These are phyloP conservation scores for Pythium brachiatum DNA, from an alignment of 352 stramenopile species.

Conservation along the genomic window DNA sequence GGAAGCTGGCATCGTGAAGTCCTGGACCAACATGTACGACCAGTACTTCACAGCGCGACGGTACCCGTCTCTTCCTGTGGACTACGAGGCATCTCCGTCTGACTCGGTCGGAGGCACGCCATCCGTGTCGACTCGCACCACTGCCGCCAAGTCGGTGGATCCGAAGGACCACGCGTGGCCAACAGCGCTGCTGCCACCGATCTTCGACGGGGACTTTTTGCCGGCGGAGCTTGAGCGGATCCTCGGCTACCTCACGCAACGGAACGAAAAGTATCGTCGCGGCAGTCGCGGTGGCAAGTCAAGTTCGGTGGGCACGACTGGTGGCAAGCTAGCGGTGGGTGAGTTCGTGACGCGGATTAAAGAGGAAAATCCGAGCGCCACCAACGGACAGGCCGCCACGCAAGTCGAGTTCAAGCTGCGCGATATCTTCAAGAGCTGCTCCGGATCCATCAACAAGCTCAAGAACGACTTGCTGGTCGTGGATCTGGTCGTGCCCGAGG, in stretches of 20 bases:
- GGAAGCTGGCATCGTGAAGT: slow-evolving; percentile 53
- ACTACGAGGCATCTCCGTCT: neutral
- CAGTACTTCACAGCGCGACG: slow-evolving; percentile 42
- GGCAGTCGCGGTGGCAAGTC: slow-evolving; percentile 45
- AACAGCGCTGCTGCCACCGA: slow-evolving; percentile 47
- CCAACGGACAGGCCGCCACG: slow-evolving; percentile 14
- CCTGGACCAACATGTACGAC: slow-evolving; percentile 72
- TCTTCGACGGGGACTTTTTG: slow-evolving; percentile 85
- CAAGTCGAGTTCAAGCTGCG: slow-evolving; percentile 62
- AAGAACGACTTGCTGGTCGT: slow-evolving; percentile 83
- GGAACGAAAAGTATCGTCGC: slow-evolving; percentile 62
- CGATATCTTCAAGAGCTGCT: slow-evolving; percentile 64
- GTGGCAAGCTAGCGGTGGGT: slow-evolving; percentile 41
- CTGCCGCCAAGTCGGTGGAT: slow-evolving; percentile 74
- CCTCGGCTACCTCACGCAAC: slow-evolving; percentile 53
- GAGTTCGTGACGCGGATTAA: slow-evolving; percentile 46
- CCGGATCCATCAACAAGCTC: slow-evolving; percentile 60
- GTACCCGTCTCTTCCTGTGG: neutral
- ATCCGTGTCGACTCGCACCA: slow-evolving; percentile 46
- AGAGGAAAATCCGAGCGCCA: slow-evolving; percentile 29
- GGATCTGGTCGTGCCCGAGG: slow-evolving; percentile 34
- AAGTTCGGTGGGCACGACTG: slow-evolving; percentile 31
- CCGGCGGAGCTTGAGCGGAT: slow-evolving; percentile 75
- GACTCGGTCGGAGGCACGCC: neutral
- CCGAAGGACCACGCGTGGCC: slow-evolving; percentile 88